Evolutionary conservation across 2,329 filamentous ascomycete genomes (phyloP), one percentile per base, ranked within the genome.

Genomic region (Colletotrichum spinosum): DNA sequence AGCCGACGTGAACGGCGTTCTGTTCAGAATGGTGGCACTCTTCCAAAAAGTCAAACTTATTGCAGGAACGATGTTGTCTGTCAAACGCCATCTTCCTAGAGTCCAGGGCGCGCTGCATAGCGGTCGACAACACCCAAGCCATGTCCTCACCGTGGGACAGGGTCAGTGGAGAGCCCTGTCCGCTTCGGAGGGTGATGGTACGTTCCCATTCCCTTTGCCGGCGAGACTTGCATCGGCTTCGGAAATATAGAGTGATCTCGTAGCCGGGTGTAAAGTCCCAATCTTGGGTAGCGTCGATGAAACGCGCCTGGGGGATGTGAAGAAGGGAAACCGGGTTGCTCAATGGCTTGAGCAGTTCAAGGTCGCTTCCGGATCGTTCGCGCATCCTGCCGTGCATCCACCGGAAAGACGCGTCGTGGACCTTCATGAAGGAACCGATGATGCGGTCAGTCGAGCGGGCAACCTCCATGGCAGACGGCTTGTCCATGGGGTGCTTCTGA

Each of bases 181-280:
- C 72, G 73, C 84, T 87, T 55, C 79, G 76, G 56, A 86, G 71
- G 61, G 75, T 78, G 46, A 85, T 69, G 2, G 71, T 76, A 38
- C 77, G 80, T 54, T 77, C 77, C 76, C 80, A 77, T 34, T 77
- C 70, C 25, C 75, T 62, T 60, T 76, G 71, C 8, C 72, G 75
- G 41, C 75, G 75, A 34, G 73, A 72, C 46, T 76, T 72, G 59
- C 77, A 80, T 58, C 75, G 77, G 67, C 80, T 84, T 46, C 77
- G 78, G 65, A 86, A 77, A 15, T 76, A 76, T 41, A 87, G 71
- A 38, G 79, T 77, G 45, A 87, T 76, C 9, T 76, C 76, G 71
- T 84, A 87, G n/a, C 84, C 84, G 5, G 84, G 82, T 3, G 80
- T 71, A 37, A 78, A 77, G 65, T 83, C 79, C 67, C 84, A 86